Percentiles rank a stretch among this genome's conserved stretches.
Evolutionary conservation across 805 yeast genomes (phyloP).

Genomic region (Phaffomyces thermotolerans): DNA sequence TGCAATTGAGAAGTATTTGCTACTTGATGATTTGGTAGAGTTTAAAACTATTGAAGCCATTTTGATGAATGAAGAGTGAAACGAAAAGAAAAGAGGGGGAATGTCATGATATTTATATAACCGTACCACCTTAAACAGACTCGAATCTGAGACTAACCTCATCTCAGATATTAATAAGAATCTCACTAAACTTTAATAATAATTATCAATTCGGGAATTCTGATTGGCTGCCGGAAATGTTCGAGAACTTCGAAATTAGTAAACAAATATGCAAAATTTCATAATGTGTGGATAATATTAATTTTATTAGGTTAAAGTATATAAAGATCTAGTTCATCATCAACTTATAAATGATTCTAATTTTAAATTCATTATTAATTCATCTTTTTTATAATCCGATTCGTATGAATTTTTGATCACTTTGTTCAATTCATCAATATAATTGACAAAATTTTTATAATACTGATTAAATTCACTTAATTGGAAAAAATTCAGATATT

Average conservation of each 20-base stretch:
- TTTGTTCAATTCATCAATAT: conserved; percentile 17
- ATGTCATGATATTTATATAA: not conserved
- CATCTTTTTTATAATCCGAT: too few species aligned
- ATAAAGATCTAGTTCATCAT: too few species aligned
- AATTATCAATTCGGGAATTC: not conserved
- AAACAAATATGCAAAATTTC: too few species aligned
- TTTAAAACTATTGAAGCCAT: conserved; percentile 8
- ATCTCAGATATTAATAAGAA: too few species aligned
- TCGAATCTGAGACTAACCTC: not conserved
- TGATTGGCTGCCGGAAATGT: conserved; percentile 2
- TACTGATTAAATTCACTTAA: conserved; percentile 9
- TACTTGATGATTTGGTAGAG: not conserved
- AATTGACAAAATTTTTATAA: conserved; percentile 20
- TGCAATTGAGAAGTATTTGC: conserved; percentile 2
- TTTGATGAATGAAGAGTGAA: not conserved
- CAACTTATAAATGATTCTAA: not conserved
- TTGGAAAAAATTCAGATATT: conserved; percentile 17
- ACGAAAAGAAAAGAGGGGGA: not conserved
- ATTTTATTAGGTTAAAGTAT: too few species aligned
- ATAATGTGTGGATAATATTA: too few species aligned
- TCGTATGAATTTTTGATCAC: not conserved
- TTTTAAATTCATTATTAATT: not conserved
- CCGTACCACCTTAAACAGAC: too few species aligned
- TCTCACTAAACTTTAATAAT: not conserved
- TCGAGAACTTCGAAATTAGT: not conserved